Evolutionary conservation across 2,329 filamentous ascomycete species (phyloP).

Genomic region (Paecilomyces formosus): DNA sequence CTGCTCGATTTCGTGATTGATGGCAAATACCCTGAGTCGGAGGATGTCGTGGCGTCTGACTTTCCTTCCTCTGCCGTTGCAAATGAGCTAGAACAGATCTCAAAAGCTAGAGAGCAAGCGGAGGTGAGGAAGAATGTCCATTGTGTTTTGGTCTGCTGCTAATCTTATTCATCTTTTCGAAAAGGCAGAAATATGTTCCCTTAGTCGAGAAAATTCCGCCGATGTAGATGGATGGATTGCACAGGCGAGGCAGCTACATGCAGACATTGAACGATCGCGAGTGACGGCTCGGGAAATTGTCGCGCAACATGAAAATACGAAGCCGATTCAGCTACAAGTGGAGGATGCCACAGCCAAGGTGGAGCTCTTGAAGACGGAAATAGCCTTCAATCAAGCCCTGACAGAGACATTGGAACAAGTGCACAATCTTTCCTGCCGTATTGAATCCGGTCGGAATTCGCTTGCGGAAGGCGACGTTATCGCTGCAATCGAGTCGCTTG

Average conservation of each 20-base stretch:
- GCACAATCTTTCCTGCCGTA: conserved; percentile 40
- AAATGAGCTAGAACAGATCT: conserved; percentile 44
- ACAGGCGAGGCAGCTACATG: conserved; percentile 75
- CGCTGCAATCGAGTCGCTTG: conserved; percentile 41
- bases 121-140: conserved; percentile 34
- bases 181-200: conserved; percentile 62
- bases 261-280: conserved; percentile 75
- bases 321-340: conserved; percentile 55
- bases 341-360: conserved; percentile 54
- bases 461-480: conserved; percentile 39
- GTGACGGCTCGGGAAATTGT: conserved; percentile 75
- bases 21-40: conserved; percentile 50
- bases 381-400: conserved; percentile 51
- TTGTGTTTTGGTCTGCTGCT: not conserved
- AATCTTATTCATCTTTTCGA: not conserved
- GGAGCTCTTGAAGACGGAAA: conserved; percentile 49
- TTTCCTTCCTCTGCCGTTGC: conserved; percentile 44
- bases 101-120: conserved; percentile 45
- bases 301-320: conserved; percentile 63
- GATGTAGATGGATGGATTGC: conserved; percentile 81
- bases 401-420: conserved; percentile 44
- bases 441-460: conserved; percentile 41
- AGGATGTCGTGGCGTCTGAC: conserved; percentile 47
- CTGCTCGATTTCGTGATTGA: conserved; percentile 57
- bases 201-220: conserved; percentile 69